Evolutionary conservation across 345 rosid species (phyloP), one percentile per base, ranked within the genome.

Genomic region (Syzygium jambos): DNA sequence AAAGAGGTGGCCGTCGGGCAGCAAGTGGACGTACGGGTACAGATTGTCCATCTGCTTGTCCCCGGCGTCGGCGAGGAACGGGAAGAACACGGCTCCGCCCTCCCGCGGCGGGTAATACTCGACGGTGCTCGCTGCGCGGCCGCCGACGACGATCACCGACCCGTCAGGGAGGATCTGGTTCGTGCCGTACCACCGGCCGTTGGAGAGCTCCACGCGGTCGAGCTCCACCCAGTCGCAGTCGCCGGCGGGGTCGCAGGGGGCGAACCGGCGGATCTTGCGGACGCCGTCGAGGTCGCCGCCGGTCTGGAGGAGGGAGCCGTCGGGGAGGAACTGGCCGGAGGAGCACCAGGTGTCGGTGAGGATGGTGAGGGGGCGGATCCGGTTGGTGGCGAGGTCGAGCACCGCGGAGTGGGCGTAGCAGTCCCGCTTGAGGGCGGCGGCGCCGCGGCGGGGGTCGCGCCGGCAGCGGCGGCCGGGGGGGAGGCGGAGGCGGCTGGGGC

Each of bases 41-140:
- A 97, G 91, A 87, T 97, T 97, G 86, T 96, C 98, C 98, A 95
- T 96, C 89, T 97, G 98, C 0, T 89, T 91, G 68, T 96, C 99
- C 85, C 91, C 96, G 86, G 91, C 93, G 56, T 93, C 95, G 78
- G 89, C 92, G 21, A 97, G 92, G 78, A 97, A 97, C 7, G 94
- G 96, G 14, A 97, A 93, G 12, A 90, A 84, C 56, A 95, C 92
- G 91, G 95, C 96, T 7, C 94, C 96, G 84, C 87, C 85, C 87
- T 89, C n/a, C 52, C 94, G 88, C 65, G 94, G 93, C 12, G 96
- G 98, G 53, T 87, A 95, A 84, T 92, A 95, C 91, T 95, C 98
- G 11, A 93, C 95, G 34, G 94, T 95, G 85, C 90, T 92, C 51
- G 93, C 80, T 78, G 93, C 95, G 87, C 94, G 91, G 0, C 98